phyloP scores from a whole-genome alignment of 371 early-diverging fungal genomes.

The Rhizopus sp. region DNA sequence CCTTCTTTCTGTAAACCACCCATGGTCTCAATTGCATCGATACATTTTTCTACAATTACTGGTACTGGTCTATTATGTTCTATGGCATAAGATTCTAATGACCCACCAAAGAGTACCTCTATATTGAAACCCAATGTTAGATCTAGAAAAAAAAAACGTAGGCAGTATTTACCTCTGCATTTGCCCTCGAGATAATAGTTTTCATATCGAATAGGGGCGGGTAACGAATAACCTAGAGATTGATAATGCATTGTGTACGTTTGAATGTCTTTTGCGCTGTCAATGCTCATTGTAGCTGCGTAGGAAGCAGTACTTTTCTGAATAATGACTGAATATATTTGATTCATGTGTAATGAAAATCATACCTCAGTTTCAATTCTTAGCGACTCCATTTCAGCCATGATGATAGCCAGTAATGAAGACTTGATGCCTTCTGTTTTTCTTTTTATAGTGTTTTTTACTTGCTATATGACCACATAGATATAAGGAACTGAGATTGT shows the following conservation, averaged over 20 bases:
- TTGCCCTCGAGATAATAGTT: constrained; percentile 47
- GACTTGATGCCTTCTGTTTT: constrained; percentile 21
- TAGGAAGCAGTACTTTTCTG: constrained; percentile 27
- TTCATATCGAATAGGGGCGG: constrained; percentile 53
- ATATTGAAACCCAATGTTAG: background rate
- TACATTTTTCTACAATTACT: constrained; percentile 51
- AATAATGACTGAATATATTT: background rate
- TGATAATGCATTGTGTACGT: constrained; percentile 43
- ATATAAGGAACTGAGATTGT: background rate
- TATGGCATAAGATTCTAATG: constrained; percentile 46
- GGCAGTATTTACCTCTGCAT: constrained; percentile 33
- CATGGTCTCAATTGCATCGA: constrained; percentile 60
- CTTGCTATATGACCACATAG: constrained; percentile 13
- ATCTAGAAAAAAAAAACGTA: constrained; percentile 1
- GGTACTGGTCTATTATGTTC: constrained; percentile 55
- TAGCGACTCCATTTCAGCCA: constrained; percentile 19
- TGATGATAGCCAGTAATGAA: constrained; percentile 12
- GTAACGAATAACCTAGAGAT: constrained; percentile 36
- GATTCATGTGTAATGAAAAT: constrained; percentile 11
- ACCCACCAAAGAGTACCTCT: constrained; percentile 63
- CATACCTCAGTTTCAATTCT: constrained; percentile 21
- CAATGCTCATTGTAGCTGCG: constrained; percentile 30
- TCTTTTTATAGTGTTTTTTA: constrained; percentile 20
- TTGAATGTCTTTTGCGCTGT: constrained; percentile 33
- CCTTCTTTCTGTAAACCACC: constrained; percentile 71